Evolutionary conservation across 208 protist species (phyloP), one percentile per base, ranked within the genome.

Genomic region (Lotmaria passim): DNA sequence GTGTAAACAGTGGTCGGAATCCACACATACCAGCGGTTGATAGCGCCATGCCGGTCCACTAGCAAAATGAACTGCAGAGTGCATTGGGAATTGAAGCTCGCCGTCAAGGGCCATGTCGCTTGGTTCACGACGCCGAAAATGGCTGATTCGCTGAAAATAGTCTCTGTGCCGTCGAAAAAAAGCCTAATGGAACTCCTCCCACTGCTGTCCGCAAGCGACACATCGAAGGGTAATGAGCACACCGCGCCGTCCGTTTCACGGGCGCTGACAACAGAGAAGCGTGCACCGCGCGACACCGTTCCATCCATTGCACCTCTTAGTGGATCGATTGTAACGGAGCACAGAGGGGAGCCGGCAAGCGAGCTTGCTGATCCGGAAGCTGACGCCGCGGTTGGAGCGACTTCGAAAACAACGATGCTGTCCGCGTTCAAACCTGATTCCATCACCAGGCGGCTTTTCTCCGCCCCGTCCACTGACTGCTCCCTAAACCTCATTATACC

Each of bases 1-100:
- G 77, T 77, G 57, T 86, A 90, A 10, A 82, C 79, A 1, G 77
- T 84, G 10, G 79, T 72, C 1, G 84, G 87, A 24, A 90, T 83
- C 87, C 87, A 93, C 15, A 79, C 80, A 47, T 81, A 90, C 82
- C 78, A 90, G 15, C 23, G 64, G 23, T 81, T 59, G 50, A 93
- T 85, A 17, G 72, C 57, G 19, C 81, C 87, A 15, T 86, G 66
- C 7, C 78, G 78, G 31, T 82, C 66, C 0, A 80, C 36, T 3
- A 90, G 50, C 6, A 89, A 46, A 36, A 89, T 21, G 8, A 90
- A 24, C 47, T 79, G 72, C 26, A 85, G 11, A 7, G 66, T 21
- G 69, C 87, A 93, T 7, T 73, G 62, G 6, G 56, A 46, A 15
- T 53, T 52, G 31, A 87, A 73, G 3, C 41, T 62, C 7, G 87